A percentile compares a stretch with the other conserved stretches of the same genome.
These are phyloP conservation scores for Aspergillus sp. DNA, from an alignment of 2,329 filamentous ascomycete species.

Conservation along the genomic window DNA sequence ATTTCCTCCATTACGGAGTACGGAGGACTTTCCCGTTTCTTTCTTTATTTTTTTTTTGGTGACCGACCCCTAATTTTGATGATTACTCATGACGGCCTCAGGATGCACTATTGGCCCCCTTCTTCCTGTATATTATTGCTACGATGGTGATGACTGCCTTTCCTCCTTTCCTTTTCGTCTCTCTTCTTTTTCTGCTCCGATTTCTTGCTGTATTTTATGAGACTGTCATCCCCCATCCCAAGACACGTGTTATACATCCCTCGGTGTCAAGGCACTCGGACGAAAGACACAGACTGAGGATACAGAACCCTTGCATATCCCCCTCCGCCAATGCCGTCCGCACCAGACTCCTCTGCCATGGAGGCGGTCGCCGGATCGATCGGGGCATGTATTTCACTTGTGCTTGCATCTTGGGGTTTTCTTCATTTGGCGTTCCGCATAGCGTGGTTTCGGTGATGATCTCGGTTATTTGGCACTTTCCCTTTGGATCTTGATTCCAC, in stretches of 20 bases:
- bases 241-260: slow-evolving; percentile 15
- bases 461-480: neutral
- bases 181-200: slow-evolving; percentile 3
- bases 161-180: neutral
- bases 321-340: no score
- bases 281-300: neutral
- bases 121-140: slow-evolving; percentile 5
- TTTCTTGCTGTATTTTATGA: neutral
- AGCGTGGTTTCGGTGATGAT: slow-evolving; percentile 27
- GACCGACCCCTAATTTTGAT: neutral
- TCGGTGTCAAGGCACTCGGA: neutral
- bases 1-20: slow-evolving; percentile 2
- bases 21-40: neutral
- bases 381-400: neutral
- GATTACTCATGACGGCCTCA: slow-evolving; percentile 2
- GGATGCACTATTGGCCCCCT: no score
- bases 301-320: neutral
- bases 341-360: no score
- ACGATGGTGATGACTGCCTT: slow-evolving; percentile 3
- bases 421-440: slow-evolving; percentile 23
- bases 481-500: no score
- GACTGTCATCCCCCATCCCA: neutral
- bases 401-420: slow-evolving; percentile 5
- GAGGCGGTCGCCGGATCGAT: neutral
- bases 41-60: no score